These are phyloP conservation scores for Symbiotaphrina buchneri DNA, from an alignment of 495 filamentous ascomycete genomes.

Conservation along the genomic window DNA sequence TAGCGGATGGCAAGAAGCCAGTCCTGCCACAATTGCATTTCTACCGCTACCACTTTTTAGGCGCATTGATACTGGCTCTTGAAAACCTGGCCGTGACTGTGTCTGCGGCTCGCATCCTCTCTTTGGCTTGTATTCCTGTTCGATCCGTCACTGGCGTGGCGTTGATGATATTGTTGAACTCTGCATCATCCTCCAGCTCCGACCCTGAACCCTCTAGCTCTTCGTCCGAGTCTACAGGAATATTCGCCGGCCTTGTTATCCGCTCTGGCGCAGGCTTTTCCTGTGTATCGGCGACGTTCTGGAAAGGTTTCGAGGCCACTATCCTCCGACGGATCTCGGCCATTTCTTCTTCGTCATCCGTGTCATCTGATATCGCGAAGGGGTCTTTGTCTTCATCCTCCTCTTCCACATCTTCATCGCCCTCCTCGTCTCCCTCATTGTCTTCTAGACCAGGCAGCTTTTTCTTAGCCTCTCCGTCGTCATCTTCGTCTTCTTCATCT, in stretches of 20 bases:
- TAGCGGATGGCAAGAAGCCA: too few species aligned
- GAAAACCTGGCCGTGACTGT: constrained; percentile 37
- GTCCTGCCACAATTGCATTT: too few species aligned
- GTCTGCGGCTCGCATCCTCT: constrained; percentile 16
- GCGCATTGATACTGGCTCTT: constrained; percentile 33
- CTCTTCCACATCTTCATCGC: constrained; percentile 19
- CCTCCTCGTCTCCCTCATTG: constrained; percentile 23
- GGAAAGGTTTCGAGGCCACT: constrained; percentile 66
- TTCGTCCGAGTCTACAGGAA: constrained; percentile 33
- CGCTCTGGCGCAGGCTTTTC: constrained; percentile 26
- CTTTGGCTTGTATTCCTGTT: constrained; percentile 43
- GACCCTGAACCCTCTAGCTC: constrained; percentile 29
- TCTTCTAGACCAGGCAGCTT: too few species aligned
- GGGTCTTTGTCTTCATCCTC: constrained; percentile 35
- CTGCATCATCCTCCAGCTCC: constrained; percentile 15
- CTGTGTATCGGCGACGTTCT: constrained; percentile 27
- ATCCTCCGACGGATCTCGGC: constrained; percentile 71
- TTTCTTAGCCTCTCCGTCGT: constrained; percentile 28
- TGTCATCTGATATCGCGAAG: constrained; percentile 51
- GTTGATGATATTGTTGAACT: constrained; percentile 79
- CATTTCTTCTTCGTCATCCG: constrained; percentile 76
- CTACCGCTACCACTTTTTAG: constrained; percentile 34
- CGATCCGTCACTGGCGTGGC: constrained; percentile 71
- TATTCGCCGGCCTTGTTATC: constrained; percentile 24
- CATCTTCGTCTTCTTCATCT: constrained; percentile 18